Base-by-base conservation (phyloP, 225 moss, liverwort and hornwort species). In the Anthoceros angustus region DNA sequence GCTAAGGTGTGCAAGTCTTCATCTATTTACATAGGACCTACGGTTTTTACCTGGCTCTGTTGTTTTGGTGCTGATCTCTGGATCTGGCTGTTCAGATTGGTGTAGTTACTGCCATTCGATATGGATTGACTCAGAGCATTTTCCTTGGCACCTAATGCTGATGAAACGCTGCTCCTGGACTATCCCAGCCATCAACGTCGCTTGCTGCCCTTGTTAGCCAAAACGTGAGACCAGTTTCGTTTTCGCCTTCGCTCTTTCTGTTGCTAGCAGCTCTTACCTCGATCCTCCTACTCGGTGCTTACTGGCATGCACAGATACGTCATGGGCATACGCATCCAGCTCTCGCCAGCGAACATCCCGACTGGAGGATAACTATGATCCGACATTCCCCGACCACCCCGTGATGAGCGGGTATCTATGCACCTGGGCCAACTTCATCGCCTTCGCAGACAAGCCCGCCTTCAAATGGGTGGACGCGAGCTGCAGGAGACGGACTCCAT, bases 181-280 rank as follows among this genome's bases (percentile, higher is more conserved):
- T 95, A 95, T 65, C 95, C 91, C 25, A 95, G 95, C 66, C 86
- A 91, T 80, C 91, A 86, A 65, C 83, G 80, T n/a, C 95, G 95
- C 39, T 73, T 95, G 80, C 76, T 95, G 25, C 86, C 95, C 6
- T 72, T 95, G 62, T 67, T 95, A 67, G 95, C 95, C 62, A 95
- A 86, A 81, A 86, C 87, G 90, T 94, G 65, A 75, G 81, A 72
- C 18, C 62, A 39, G 6, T 7, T 24, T 6, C 42, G 25, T 25
- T 18, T 26, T 25, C 23, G 3, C 10, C 14, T 46, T 3, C 24
- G 15, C 15, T 23, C 55, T 16, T 25, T 39, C 20, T 9, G n/a
- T 55, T 55, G 14, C 23, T 2, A 55, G 15, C 7, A 55, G 55
- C n/a, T 20, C 14, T 18, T 55, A 55, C 14, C 32, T 32, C 32